phyloP scores from a whole-genome alignment of 345 rosid species.

The Linum usitatissimum region DNA sequence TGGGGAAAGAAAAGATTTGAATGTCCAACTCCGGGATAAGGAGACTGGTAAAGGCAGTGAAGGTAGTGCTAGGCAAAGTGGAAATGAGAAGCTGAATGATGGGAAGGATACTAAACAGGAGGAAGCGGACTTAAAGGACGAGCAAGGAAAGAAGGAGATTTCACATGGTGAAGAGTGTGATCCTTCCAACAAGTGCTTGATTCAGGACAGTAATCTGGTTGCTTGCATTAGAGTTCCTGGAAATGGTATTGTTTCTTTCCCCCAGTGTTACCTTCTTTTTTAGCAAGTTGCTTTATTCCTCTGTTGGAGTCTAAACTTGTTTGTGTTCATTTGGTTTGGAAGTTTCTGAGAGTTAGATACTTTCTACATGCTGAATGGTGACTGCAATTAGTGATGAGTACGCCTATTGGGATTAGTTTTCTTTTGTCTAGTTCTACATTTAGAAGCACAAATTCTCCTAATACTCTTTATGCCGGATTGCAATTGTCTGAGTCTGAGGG shows the following conservation, averaged over 20 bases:
- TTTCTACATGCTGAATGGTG: background rate
- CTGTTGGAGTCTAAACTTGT: too few species aligned
- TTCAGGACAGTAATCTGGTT: slow-evolving; percentile 39
- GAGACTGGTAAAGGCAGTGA: slow-evolving; percentile 5
- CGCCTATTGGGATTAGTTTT: background rate
- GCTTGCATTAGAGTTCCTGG: slow-evolving; percentile 82
- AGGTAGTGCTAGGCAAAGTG: slow-evolving; percentile 13
- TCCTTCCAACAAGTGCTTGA: slow-evolving; percentile 50
- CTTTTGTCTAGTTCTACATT: background rate
- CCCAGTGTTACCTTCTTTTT: too few species aligned
- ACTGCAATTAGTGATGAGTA: background rate
- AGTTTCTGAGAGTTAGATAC: background rate
- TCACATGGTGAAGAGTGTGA: slow-evolving; percentile 53
- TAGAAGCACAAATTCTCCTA: background rate
- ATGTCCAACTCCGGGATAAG: background rate
- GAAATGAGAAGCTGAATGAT: slow-evolving; percentile 8
- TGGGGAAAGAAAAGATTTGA: background rate
- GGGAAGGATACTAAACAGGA: slow-evolving; percentile 8
- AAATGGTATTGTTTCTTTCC: slow-evolving; percentile 38
- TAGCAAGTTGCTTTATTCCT: too few species aligned
- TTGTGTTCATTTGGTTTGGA: too few species aligned
- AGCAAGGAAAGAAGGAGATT: slow-evolving; percentile 23
- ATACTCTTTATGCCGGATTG: background rate
- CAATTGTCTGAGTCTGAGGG: slow-evolving; percentile 5
- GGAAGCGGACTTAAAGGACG: slow-evolving; percentile 9